phyloP scores from a whole-genome alignment of 768 basidiomycete species.

The Amanita pseudoporphyria region DNA sequence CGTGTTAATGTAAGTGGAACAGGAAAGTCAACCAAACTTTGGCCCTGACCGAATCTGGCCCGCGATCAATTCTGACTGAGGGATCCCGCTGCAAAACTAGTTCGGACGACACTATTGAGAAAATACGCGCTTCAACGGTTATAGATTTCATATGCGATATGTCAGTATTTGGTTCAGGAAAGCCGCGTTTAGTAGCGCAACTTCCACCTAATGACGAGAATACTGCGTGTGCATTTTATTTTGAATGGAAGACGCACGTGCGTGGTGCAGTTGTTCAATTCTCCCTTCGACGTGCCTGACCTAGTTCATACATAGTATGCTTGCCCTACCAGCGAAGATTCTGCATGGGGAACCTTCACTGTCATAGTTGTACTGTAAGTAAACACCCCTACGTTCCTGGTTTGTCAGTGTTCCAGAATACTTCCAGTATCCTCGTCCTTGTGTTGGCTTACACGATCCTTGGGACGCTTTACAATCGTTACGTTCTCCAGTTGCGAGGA shows the following conservation, averaged over 20 bases:
- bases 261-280: constrained; percentile 14
- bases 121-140: constrained; percentile 49
- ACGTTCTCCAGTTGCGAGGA: constrained; percentile 61
- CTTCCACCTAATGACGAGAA: constrained; percentile 58
- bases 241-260: constrained; percentile 83
- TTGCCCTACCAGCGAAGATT: constrained; percentile 55
- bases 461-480: constrained; percentile 71
- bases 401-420: background rate
- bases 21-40: constrained; percentile 62
- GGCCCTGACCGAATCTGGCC: constrained; percentile 36
- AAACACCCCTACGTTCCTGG: background rate
- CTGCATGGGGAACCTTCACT: constrained; percentile 41
- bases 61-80: constrained; percentile 45
- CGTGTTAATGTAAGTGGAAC: background rate
- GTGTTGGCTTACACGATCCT: constrained; percentile 56
- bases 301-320: constrained; percentile 39
- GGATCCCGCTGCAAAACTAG: constrained; percentile 58
- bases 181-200: constrained; percentile 48
- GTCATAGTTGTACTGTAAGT: constrained; percentile 54
- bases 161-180: constrained; percentile 46
- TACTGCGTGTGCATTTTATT: constrained; percentile 61
- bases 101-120: constrained; percentile 21
- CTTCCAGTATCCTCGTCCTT: constrained; percentile 40
- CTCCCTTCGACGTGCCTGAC: background rate
- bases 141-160: constrained; percentile 75